phyloP scores from a whole-genome alignment of 305 asterid species.

The Coffea humblotiana region DNA sequence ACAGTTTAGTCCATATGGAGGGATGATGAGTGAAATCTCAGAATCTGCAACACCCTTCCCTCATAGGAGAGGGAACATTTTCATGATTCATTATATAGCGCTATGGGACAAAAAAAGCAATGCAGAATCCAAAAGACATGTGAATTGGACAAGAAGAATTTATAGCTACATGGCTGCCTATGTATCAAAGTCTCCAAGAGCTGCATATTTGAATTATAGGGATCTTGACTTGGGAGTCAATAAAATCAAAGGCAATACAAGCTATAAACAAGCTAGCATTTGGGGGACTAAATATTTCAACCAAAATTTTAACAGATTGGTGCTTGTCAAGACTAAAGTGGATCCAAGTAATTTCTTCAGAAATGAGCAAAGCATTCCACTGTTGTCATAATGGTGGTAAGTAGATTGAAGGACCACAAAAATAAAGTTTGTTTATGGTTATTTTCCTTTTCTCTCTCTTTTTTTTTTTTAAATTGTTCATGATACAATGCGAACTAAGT shows the following conservation, averaged over 20 bases:
- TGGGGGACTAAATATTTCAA: not conserved
- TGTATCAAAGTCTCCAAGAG: conserved; percentile 27
- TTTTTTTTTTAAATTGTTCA: too few relatives aligned
- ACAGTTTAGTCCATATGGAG: conserved; percentile 24
- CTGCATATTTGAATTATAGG: conserved; percentile 11
- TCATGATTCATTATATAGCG: conserved; percentile 1
- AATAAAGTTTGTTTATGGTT: too few relatives aligned
- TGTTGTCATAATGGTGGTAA: too few relatives aligned
- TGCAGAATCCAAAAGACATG: not conserved
- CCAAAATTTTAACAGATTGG: not conserved
- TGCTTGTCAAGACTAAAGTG: not conserved
- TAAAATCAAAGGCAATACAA: not conserved
- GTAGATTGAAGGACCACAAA: too few relatives aligned
- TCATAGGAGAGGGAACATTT: conserved; percentile 28
- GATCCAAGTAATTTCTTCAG: not conserved
- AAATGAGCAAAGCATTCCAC: conserved; percentile 22
- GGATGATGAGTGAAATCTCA: not conserved
- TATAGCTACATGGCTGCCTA: conserved; percentile 19
- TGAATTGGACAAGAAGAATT: conserved; percentile 12
- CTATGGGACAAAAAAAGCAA: not conserved
- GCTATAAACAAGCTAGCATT: not conserved
- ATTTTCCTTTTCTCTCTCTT: too few relatives aligned
- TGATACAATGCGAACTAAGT: too few relatives aligned
- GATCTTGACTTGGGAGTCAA: not conserved
- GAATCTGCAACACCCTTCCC: conserved; percentile 28